Conservation (phyloP, 208 protist species). For the Balamuthia mandrillaris region DNA sequence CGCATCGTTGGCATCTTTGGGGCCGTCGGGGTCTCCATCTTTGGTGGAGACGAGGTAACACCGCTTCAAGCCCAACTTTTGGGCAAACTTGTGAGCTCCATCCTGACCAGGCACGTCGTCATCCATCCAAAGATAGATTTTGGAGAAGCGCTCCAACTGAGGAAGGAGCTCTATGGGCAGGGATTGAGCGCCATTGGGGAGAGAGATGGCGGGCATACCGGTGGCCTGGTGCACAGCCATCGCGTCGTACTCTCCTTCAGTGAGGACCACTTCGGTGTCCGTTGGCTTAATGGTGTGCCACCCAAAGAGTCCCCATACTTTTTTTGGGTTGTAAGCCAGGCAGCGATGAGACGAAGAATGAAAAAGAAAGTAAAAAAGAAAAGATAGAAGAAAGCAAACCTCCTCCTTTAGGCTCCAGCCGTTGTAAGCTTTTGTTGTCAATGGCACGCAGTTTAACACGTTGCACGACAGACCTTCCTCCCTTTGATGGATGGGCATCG, state of each 20-base stretch:
- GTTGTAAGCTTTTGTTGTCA: conserved; percentile 43
- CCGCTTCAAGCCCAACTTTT: conserved; percentile 58
- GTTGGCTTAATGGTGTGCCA: conserved; percentile 54
- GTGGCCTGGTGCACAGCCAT: conserved; percentile 67
- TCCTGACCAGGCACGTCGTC: conserved; percentile 61
- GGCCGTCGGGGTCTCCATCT: conserved; percentile 26
- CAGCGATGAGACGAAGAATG: too few species aligned
- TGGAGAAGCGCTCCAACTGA: conserved; percentile 61
- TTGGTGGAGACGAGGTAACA: conserved; percentile 42
- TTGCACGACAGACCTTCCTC: not conserved
- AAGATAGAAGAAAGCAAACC: too few species aligned
- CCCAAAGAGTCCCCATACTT: conserved; percentile 68
- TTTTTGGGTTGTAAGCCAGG: too few species aligned
- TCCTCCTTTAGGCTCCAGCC: conserved; percentile 55
- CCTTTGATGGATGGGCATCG: not conserved
- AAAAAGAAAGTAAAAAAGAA: too few species aligned
- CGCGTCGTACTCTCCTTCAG: conserved; percentile 71
- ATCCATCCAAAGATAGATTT: conserved; percentile 70
- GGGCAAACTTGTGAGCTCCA: conserved; percentile 62
- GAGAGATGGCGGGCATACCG: conserved; percentile 59
- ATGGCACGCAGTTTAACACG: conserved; percentile 55
- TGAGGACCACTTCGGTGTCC: conserved; percentile 58
- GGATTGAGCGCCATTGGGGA: conserved; percentile 67
- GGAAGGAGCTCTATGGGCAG: conserved; percentile 55
- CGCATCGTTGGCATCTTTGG: conserved; percentile 72